Conservation (phyloP, 306 rosid genomes). For the Herpetospermum pedunculosum region DNA sequence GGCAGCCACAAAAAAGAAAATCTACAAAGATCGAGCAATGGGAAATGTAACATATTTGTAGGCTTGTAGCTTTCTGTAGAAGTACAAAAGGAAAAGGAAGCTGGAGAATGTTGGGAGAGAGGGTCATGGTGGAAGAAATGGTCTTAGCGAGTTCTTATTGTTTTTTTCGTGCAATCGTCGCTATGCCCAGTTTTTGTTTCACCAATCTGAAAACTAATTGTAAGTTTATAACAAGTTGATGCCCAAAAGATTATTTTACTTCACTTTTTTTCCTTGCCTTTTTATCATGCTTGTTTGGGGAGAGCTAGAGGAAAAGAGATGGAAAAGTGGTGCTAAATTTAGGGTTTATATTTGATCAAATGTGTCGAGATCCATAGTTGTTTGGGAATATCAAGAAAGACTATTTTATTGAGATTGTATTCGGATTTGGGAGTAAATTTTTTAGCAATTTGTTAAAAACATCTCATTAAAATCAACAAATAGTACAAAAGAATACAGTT, state of each 20-base stretch:
- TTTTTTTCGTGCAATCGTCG: too few species aligned
- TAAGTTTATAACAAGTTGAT: background rate
- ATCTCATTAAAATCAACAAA: background rate
- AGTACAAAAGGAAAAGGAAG: background rate
- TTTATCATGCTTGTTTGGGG: background rate
- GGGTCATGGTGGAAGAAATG: too few species aligned
- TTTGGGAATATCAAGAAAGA: background rate
- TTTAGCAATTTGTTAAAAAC: background rate
- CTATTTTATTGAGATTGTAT: background rate
- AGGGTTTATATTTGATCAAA: background rate
- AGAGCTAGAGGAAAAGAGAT: background rate
- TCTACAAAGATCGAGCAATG: background rate
- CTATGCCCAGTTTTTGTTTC: background rate
- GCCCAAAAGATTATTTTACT: background rate
- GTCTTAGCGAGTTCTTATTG: too few species aligned
- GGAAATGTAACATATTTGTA: background rate
- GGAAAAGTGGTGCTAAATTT: background rate
- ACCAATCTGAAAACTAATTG: background rate
- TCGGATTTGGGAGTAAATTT: background rate
- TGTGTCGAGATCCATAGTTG: background rate
- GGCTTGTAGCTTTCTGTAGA: background rate
- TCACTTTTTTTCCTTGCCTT: background rate
- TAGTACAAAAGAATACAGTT: background rate
- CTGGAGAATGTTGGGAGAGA: background rate
- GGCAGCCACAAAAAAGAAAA: background rate